Base-by-base conservation (phyloP, 805 yeast species). In the Candida stauntonica region DNA sequence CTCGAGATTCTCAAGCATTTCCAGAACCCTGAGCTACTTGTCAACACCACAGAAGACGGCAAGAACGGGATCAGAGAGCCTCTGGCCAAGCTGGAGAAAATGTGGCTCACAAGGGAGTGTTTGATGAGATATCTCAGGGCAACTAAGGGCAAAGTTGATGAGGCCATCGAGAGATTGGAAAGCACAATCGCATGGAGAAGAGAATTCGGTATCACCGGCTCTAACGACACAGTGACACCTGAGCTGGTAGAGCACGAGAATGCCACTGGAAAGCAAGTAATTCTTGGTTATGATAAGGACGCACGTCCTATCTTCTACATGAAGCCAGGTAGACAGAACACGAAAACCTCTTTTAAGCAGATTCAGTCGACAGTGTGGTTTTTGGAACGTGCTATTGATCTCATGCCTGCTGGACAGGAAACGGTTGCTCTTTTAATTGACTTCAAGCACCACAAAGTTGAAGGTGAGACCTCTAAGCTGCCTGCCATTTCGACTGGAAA, bases 321-420 rank as follows among this genome's bases (percentile, higher is more conserved):
- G 58, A 83, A 85, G 61, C 94, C 95, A 0, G 97, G 97, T 8
- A 75, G 95, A 55, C 98, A 91, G 63, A 91, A 91, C 64, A 91
- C 99, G 13, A 85, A 86, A 55, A 77, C 89, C 3, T 77, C 93
- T 1, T 80, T 79, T 45, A 74, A 89, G 47, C 98, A 91, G 59
- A 95, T 91, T 15, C 94, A 89, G 62, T 95, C 87, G 58, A 69
- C 91, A 57, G 96, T 93, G 9, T 89, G 70, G 65, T 83, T 83
- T 86, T 69, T 91, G 37, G 98, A 91, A 61, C 71, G 88, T 39
- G 93, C 83, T 21, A 89, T 91, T 40, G 94, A 87, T 60, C 82
- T 77, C 60, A 89, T 91, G 96, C 96, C 96, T 1, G 72, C 86
- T 0, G 97, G 96, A 12, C 97, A 91, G 62, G 98, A 88, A 57